Evolutionary conservation across 768 basidiomycete species (phyloP), one percentile per base, ranked within the genome.

Genomic region (Trametes cinnabarina): DNA sequence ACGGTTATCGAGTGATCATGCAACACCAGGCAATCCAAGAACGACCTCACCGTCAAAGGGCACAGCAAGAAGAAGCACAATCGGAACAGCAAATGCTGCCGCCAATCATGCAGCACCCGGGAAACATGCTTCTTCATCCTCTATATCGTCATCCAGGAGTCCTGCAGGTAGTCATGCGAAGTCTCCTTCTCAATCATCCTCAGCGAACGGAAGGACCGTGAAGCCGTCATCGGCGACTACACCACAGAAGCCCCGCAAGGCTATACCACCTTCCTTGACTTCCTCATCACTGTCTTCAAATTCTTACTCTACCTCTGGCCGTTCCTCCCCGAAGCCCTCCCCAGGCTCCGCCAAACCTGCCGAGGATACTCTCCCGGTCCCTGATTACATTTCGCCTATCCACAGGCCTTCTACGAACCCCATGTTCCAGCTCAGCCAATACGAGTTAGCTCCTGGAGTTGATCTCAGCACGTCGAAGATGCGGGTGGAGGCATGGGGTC

Each of bases 391-490:
- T 47, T 96, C 94, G 2, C 79, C 83, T 0, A 78, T 91, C 47
- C 93, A 94, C 68, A 79, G 76, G 22, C 88, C 92, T 4, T 95
- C 94, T 1, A 94, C 88, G 0, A 90, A 93, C 69, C 94, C 94
- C 0, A 71, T 76, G 22, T 96, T 93, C 64, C 53, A 77, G 1
- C 73, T 90, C 17, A 85, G 94, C 65, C 68, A 75, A 30, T 71
- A 70, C 25, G 84, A 86, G 47, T 86, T 87, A 65, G 76, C 81
- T 0, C 70, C 75, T 17, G 81, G 79, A 72, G 77, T 79, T 1
- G 77, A 89, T 65, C 68, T 80, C n/a, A 80, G 79, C 61, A 76
- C 78, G 2, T 73, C 79, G 46, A 75, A 65, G 40, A 65, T 92
- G 58, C 81, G 72, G 37, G 74, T 90, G 2, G 81, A 82, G 63